phyloP scores from a whole-genome alignment of 306 rosid genomes.

The Vigna nakashimae region DNA sequence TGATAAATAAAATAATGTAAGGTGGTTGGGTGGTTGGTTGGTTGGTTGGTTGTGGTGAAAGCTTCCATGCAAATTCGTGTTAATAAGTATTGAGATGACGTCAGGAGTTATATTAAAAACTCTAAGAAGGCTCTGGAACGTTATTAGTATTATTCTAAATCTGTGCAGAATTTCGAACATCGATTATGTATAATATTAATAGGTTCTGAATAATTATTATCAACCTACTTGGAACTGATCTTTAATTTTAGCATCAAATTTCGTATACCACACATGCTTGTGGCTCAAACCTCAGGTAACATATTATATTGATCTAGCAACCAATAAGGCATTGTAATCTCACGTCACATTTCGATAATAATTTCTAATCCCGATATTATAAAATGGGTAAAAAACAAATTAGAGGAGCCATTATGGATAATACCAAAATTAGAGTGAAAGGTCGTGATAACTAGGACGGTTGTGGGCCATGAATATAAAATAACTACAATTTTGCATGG shows the following conservation, averaged over 20 bases:
- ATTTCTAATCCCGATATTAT: background rate
- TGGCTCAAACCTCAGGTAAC: background rate
- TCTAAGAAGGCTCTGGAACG: conserved; percentile 22
- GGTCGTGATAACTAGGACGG: conserved; percentile 27
- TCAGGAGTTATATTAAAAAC: background rate
- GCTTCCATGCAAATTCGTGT: no score
- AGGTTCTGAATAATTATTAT: no score
- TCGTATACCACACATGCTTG: background rate
- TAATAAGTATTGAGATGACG: no score
- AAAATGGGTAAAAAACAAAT: conserved; percentile 15
- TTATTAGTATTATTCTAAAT: background rate
- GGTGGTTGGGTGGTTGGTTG: no score
- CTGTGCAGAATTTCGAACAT: no score
- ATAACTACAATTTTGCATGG: conserved; percentile 16
- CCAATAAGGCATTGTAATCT: background rate
- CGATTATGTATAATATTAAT: background rate
- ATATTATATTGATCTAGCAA: conserved; percentile 8
- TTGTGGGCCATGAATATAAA: conserved; percentile 26
- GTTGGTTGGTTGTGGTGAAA: no score
- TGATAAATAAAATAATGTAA: no score
- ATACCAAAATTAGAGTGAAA: background rate
- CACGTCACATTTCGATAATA: background rate
- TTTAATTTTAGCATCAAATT: background rate
- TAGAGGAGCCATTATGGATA: background rate
- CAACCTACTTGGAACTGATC: background rate